A percentile compares a stretch with the other conserved stretches of the same genome.
phyloP scores from a whole-genome alignment of 208 protist genomes.

The Leishmania gerbilli region DNA sequence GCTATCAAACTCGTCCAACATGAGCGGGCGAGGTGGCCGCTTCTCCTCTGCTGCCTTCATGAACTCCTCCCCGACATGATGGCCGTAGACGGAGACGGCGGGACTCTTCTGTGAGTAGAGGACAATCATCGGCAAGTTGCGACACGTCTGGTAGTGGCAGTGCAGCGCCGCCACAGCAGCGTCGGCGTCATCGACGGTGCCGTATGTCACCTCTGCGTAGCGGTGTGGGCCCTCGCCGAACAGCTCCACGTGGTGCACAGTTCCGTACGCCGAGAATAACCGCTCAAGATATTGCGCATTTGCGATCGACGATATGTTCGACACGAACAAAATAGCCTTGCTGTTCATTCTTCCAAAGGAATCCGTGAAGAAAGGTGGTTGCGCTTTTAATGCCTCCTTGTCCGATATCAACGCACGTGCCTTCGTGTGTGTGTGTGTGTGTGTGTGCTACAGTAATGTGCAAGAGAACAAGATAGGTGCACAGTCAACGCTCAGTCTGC shows the following conservation, averaged over 20 bases:
- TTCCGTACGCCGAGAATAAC: slow-evolving; percentile 82
- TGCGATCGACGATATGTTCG: slow-evolving; percentile 71
- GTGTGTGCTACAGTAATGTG: not conserved
- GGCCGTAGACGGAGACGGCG: slow-evolving; percentile 66
- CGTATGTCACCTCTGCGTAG: slow-evolving; percentile 79
- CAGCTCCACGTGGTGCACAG: slow-evolving; percentile 65
- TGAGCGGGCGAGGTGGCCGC: slow-evolving; percentile 40
- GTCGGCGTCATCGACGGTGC: slow-evolving; percentile 74
- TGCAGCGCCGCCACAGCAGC: slow-evolving; percentile 83
- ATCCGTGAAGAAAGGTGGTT: no score
- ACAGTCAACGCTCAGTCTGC: not conserved
- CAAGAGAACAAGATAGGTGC: not conserved
- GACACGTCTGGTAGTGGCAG: slow-evolving; percentile 75
- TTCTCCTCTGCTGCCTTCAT: slow-evolving; percentile 51
- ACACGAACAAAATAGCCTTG: slow-evolving; percentile 68
- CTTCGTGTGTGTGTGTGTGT: not conserved
- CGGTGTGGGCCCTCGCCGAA: slow-evolving; percentile 47
- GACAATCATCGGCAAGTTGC: slow-evolving; percentile 74
- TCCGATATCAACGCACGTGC: not conserved
- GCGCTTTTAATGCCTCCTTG: not conserved
- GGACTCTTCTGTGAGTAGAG: slow-evolving; percentile 75
- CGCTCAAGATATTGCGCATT: slow-evolving; percentile 84
- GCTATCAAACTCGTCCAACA: slow-evolving; percentile 71
- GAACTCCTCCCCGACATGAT: slow-evolving; percentile 68
- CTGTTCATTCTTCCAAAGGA: slow-evolving; percentile 6